Evolutionary conservation across 75 land plant species (phyloP).

Genomic region (Sequoia sempervirens): DNA sequence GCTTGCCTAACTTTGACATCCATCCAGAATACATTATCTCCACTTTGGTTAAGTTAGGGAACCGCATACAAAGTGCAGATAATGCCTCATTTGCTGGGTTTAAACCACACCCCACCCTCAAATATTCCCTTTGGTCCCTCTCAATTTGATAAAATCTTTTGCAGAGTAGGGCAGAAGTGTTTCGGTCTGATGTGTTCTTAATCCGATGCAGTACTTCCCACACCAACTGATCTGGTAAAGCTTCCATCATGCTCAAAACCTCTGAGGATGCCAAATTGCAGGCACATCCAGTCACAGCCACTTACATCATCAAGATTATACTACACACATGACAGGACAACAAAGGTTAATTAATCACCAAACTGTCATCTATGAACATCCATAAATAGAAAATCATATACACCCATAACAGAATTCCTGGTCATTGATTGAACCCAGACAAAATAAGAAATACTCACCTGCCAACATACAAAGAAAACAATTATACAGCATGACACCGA

Average conservation of each 20-base stretch:
- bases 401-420: neutral
- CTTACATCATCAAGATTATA: neutral
- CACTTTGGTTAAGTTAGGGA: constrained; percentile 47
- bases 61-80: constrained; percentile 56
- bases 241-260: neutral
- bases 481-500: neutral
- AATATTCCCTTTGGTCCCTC: constrained; percentile 34
- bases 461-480: neutral
- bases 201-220: constrained; percentile 43
- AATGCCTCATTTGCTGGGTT: constrained; percentile 57
- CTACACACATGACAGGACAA: neutral
- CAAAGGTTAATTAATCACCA: neutral
- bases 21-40: constrained; percentile 78
- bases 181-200: constrained; percentile 18
- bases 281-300: neutral
- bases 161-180: constrained; percentile 35
- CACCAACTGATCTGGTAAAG: constrained; percentile 48
- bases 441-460: neutral
- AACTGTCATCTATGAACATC: neutral
- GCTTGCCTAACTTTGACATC: constrained; percentile 67
- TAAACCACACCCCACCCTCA: constrained; percentile 68
- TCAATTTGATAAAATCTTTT: constrained; percentile 48
- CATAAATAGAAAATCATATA: neutral
- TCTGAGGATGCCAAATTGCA: neutral
- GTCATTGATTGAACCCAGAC: neutral